Evolutionary conservation across 441 rosid species (phyloP).

Genomic region (Kokia cookei): DNA sequence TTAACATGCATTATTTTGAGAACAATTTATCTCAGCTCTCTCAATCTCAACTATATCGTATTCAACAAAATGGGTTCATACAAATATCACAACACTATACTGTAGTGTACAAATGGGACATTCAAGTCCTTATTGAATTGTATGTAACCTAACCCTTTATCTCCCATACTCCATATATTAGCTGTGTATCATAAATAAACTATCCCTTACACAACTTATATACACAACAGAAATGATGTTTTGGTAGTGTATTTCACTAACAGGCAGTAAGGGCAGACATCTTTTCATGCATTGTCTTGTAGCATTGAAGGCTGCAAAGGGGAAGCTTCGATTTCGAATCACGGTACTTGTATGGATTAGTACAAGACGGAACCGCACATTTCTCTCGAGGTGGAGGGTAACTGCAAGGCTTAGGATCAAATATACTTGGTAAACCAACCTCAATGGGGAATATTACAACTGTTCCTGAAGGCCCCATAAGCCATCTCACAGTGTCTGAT

Average conservation of each 20-base stretch:
- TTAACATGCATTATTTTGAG: not conserved
- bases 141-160: not conserved
- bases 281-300: constrained; percentile 35
- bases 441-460: constrained; percentile 42
- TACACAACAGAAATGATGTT: not conserved
- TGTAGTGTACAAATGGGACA: not conserved
- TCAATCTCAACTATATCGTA: not conserved
- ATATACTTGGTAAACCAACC: constrained; percentile 40
- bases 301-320: constrained; percentile 46
- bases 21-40: not conserved
- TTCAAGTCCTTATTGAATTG: not conserved
- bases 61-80: not conserved
- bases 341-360: constrained; percentile 47
- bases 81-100: not conserved
- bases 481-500: constrained; percentile 33
- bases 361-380: constrained; percentile 41
- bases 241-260: constrained; percentile 8
- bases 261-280: constrained; percentile 29
- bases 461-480: constrained; percentile 46
- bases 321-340: constrained; percentile 50
- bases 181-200: not conserved
- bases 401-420: constrained; percentile 30
- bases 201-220: not conserved
- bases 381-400: constrained; percentile 51
- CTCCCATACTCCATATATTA: not conserved